phyloP scores from a whole-genome alignment of 2,329 filamentous ascomycete species.

The Fusarium coffeatum region DNA sequence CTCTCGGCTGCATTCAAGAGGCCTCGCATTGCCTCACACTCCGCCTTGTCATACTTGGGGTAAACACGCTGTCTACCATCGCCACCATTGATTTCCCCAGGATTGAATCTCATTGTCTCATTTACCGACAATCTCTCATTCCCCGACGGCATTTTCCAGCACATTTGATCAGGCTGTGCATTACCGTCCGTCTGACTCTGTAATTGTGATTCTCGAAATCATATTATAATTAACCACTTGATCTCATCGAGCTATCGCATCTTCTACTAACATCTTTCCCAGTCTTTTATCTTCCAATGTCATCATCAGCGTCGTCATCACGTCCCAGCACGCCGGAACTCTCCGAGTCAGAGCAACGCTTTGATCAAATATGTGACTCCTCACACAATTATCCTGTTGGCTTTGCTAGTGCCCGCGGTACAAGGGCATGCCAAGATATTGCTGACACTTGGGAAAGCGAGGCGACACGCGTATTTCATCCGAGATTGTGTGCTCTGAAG shows the following conservation, averaged over 20 bases:
- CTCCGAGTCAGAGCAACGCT: background rate
- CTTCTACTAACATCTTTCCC: background rate
- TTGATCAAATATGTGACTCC: background rate
- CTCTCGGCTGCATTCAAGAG: accelerated
- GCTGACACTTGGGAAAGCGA: constrained; percentile 8
- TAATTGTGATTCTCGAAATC: background rate
- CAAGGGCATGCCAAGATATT: background rate
- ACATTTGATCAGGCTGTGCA: background rate
- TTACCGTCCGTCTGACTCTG: background rate
- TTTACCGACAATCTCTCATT: accelerated
- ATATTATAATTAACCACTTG: constrained; percentile 8
- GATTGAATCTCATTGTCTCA: background rate
- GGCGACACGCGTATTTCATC: background rate
- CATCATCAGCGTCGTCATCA: background rate
- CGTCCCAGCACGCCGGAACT: background rate
- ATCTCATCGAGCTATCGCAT: background rate
- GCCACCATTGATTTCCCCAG: background rate
- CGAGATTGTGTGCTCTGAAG: background rate
- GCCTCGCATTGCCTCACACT: background rate
- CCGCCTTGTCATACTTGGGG: background rate
- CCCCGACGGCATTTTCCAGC: too few relatives aligned
- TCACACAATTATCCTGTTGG: constrained; percentile 2
- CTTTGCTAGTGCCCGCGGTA: background rate
- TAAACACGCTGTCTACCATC: background rate
- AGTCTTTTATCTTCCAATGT: background rate